Base-by-base conservation (phyloP, 345 rosid species). In the Ricinus communis region DNA sequence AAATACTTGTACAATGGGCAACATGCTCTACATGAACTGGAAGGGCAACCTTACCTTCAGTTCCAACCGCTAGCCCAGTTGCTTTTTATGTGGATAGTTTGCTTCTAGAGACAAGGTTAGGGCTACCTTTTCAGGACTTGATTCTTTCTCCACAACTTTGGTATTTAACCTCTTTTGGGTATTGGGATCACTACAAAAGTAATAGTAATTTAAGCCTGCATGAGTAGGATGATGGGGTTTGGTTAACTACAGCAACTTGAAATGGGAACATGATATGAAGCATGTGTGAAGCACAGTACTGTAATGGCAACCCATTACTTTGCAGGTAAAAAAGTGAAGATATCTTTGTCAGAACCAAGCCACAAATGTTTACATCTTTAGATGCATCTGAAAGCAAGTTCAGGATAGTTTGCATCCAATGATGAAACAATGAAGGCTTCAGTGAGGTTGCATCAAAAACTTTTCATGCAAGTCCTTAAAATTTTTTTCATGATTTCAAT, bases 381-480 rank as follows among this genome's bases (percentile, higher is more conserved):
- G 22, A n/a, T 68, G 71, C 52, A 68, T 68, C 28, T 54, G 62
- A 41, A 55, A 40, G 40, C 52, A 68, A 55, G 36, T 38, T 40
- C 33, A 36, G 52, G 49, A 18, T 30, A 19, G 14, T 5, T 31
- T 12, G 61, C 31, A 38, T 58, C 47, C 59, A 33, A 24, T 50
- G 70, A 21, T 66, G 59, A 66, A 65, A 59, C 15, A 15, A 40
- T 21, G 62, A 5, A 15, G 31, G 41, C 25, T 36, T 60, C 46
- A 8, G 27, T 14, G 9, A 60, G 46, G 13, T 10, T 60, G 1
- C n/a, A 60, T n/a, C 46, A 60, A 30, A 28, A 27, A 27, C 56
- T 46, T 65, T 65, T 38, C 61, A 15, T 16, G n/a, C 12, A 38
- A 46, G 36, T 25, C 24, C 53, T 25, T 64, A 7, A 14, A 45